Conservation (phyloP, 805 yeast genomes). For the Candida qinlingensis region DNA sequence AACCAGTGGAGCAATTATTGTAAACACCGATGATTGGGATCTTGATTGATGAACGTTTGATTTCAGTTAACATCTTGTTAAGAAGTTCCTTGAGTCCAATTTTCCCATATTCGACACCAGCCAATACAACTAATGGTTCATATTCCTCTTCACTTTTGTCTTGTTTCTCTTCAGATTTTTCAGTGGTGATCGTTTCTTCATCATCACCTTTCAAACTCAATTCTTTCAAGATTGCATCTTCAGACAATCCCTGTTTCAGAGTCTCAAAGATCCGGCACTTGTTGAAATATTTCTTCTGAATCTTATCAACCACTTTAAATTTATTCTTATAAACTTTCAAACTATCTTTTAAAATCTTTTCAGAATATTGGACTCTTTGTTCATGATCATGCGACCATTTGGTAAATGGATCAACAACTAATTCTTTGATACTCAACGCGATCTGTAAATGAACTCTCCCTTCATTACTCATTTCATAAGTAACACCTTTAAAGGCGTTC, state of each 20-base stretch:
- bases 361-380: slow-evolving; percentile 58
- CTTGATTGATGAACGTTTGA: slow-evolving; percentile 50
- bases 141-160: slow-evolving; percentile 20
- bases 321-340: slow-evolving; percentile 47
- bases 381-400: slow-evolving; percentile 74
- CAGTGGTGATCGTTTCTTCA: neutral
- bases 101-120: slow-evolving; percentile 33
- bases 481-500: slow-evolving; percentile 54
- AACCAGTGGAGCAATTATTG: slow-evolving; percentile 56
- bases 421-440: slow-evolving; percentile 51
- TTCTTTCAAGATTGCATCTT: slow-evolving; percentile 34
- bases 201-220: slow-evolving; percentile 13
- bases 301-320: slow-evolving; percentile 42
- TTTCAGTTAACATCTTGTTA: slow-evolving; percentile 36
- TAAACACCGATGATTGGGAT: slow-evolving; percentile 70
- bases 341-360: slow-evolving; percentile 44
- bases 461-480: slow-evolving; percentile 49
- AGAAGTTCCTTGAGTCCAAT: slow-evolving; percentile 38
- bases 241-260: slow-evolving; percentile 42
- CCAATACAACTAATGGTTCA: slow-evolving; percentile 28
- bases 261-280: slow-evolving; percentile 73
- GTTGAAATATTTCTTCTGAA: slow-evolving; percentile 67
- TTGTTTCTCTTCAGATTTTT: slow-evolving; percentile 2
- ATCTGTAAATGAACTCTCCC: slow-evolving; percentile 55
- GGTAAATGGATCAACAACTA: slow-evolving; percentile 66